phyloP scores from a whole-genome alignment of 2,329 filamentous ascomycete species.

The Amphichorda felina region DNA sequence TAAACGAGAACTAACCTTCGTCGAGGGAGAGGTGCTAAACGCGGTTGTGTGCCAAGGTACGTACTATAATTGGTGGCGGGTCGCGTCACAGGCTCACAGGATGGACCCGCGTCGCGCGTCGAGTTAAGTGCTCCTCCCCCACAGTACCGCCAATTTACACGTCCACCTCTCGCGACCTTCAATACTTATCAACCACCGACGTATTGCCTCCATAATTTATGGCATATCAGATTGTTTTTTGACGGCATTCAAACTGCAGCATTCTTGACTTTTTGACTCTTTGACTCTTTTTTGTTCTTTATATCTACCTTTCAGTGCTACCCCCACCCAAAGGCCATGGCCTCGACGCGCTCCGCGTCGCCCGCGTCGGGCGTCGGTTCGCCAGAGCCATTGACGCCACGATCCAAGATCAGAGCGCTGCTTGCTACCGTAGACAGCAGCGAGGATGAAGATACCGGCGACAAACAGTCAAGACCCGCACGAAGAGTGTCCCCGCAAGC shows the following conservation, averaged over 20 bases:
- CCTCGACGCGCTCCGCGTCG: conserved; percentile 33
- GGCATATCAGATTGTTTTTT: neutral
- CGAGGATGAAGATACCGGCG: conserved; percentile 27
- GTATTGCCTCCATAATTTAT: neutral
- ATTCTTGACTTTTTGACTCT: neutral
- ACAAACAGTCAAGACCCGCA: conserved; percentile 3
- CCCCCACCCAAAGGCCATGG: conserved; percentile 22
- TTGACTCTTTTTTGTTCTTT: neutral
- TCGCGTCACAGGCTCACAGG: conserved; percentile 1
- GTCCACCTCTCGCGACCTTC: neutral
- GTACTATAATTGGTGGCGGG: conserved; percentile 1
- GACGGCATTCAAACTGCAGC: neutral
- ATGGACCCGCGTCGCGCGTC: conserved; percentile 1
- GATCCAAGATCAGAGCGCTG: conserved; percentile 42
- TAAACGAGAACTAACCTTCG: too few species aligned
- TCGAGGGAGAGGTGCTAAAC: neutral
- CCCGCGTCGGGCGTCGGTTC: conserved; percentile 27
- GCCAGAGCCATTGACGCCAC: conserved; percentile 34
- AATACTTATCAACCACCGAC: neutral
- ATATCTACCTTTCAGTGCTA: neutral
- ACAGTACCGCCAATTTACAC: neutral
- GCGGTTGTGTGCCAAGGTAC: too few species aligned
- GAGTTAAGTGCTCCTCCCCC: neutral
- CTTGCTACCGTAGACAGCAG: conserved; percentile 37
- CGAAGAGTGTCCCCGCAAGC: neutral